A percentile compares a stretch with the other conserved stretches of the same genome.
These are phyloP conservation scores for Iris pallida DNA, from an alignment of 116 monocot genomes.

Conservation along the genomic window DNA sequence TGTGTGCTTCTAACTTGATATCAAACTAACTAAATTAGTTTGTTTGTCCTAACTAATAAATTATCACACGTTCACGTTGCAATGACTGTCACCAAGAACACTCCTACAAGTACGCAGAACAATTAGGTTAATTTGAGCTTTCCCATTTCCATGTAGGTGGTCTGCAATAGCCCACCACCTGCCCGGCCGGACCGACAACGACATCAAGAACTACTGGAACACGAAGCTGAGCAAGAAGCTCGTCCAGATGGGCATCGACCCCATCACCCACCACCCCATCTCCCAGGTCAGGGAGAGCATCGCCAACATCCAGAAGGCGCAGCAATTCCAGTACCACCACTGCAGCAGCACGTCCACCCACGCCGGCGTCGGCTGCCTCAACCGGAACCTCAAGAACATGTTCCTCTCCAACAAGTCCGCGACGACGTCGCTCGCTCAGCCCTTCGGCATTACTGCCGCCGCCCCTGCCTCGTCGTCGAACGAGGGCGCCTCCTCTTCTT, in stretches of 20 bases:
- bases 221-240: conserved; percentile 33
- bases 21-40: too few species aligned
- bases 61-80: too few species aligned
- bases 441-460: background rate
- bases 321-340: background rate
- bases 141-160: conserved; percentile 11
- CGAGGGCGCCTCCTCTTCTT: background rate
- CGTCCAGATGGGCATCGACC: conserved; percentile 23
- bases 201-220: conserved; percentile 35
- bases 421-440: background rate
- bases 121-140: background rate
- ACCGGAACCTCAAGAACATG: conserved; percentile 19
- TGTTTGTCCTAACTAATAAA: too few species aligned
- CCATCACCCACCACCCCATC: conserved; percentile 29
- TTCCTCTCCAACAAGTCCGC: background rate
- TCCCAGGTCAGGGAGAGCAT: conserved; percentile 19
- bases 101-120: background rate
- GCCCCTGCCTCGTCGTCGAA: background rate
- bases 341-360: background rate
- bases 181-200: conserved; percentile 27
- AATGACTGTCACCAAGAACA: too few species aligned
- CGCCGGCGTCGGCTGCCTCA: conserved; percentile 2
- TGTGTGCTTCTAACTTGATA: too few species aligned
- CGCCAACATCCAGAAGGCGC: conserved; percentile 3
- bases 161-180: conserved; percentile 24